Evolutionary conservation across 331 rosid genomes (phyloP).

Genomic region (Quercus phellos): DNA sequence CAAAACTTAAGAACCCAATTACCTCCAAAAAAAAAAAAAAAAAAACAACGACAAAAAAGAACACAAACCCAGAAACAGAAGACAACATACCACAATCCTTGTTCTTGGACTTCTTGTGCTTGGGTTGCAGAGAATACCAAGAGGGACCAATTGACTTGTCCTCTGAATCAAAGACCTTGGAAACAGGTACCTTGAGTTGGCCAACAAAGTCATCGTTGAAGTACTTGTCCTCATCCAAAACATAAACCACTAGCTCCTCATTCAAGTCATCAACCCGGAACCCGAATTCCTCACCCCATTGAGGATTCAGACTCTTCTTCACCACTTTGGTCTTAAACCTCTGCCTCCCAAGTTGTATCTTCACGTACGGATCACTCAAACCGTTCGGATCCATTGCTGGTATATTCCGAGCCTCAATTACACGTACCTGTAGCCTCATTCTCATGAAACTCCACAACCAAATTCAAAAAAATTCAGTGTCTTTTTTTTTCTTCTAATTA

Average conservation of each 20-base stretch:
- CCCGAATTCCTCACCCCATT: constrained; percentile 75
- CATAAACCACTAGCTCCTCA: constrained; percentile 51
- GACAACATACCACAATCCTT: constrained; percentile 65
- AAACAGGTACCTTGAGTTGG: constrained; percentile 51
- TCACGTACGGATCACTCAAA: constrained; percentile 63
- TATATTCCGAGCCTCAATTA: constrained; percentile 70
- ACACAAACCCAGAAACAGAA: not conserved
- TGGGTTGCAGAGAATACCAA: constrained; percentile 78
- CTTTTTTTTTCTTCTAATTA: too few species aligned
- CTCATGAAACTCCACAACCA: not conserved
- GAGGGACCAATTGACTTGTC: constrained; percentile 53
- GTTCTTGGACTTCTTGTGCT: constrained; percentile 59
- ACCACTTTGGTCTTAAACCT: constrained; percentile 66
- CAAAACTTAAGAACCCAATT: not conserved
- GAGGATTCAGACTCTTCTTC: constrained; percentile 66
- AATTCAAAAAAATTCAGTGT: too few species aligned
- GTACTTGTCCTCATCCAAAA: constrained; percentile 80
- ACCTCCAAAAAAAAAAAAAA: not conserved
- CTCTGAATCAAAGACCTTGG: constrained; percentile 58
- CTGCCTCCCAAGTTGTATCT: constrained; percentile 72
- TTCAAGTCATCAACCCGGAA: constrained; percentile 78
- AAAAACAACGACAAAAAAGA: not conserved
- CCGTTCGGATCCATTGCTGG: constrained; percentile 58
- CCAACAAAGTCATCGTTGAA: constrained; percentile 78
- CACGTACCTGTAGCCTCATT: constrained; percentile 82